phyloP scores from a whole-genome alignment of 768 basidiomycete genomes.

The Tylopilus cervinicoccineus region DNA sequence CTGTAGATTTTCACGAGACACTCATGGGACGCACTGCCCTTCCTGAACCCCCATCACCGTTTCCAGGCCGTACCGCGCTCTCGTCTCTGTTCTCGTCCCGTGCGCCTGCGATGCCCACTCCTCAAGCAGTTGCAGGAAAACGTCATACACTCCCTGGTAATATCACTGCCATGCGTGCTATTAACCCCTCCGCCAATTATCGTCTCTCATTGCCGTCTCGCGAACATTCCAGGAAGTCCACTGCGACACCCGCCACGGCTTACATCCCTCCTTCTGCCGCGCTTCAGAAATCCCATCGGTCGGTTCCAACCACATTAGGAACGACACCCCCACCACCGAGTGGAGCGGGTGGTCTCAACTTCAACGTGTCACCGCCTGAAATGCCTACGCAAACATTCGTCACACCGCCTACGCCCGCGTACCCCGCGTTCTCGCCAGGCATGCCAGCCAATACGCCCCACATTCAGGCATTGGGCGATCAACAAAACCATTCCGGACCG shows the following conservation, averaged over 20 bases:
- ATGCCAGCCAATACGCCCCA: constrained; percentile 48
- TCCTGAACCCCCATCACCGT: constrained; percentile 78
- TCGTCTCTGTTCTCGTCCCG: constrained; percentile 26
- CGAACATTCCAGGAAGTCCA: constrained; percentile 20
- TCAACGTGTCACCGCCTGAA: constrained; percentile 11
- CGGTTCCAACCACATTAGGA: constrained; percentile 32
- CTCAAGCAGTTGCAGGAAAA: constrained; percentile 52
- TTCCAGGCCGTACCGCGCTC: constrained; percentile 43
- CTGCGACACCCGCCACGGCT: constrained; percentile 6
- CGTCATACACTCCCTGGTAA: constrained; percentile 47
- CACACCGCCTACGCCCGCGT: constrained; percentile 62
- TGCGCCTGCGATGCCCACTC: constrained; percentile 13
- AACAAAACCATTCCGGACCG: constrained; percentile 46
- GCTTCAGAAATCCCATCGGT: constrained; percentile 29
- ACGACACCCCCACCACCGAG: constrained; percentile 31
- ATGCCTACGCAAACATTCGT: constrained; percentile 16
- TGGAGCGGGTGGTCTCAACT: constrained; percentile 8
- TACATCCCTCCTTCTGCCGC: constrained; percentile 35
- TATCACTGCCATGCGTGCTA: constrained; percentile 30
- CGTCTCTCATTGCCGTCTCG: constrained; percentile 28
- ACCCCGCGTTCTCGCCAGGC: constrained; percentile 59
- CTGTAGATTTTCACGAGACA: constrained; percentile 13
- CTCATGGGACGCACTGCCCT: constrained; percentile 39
- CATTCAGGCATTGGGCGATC: constrained; percentile 50
- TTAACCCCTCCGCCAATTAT: constrained; percentile 13